Evolutionary conservation across 352 stramenopile genomes (phyloP).

Genomic region (Plasmopara viticola): DNA sequence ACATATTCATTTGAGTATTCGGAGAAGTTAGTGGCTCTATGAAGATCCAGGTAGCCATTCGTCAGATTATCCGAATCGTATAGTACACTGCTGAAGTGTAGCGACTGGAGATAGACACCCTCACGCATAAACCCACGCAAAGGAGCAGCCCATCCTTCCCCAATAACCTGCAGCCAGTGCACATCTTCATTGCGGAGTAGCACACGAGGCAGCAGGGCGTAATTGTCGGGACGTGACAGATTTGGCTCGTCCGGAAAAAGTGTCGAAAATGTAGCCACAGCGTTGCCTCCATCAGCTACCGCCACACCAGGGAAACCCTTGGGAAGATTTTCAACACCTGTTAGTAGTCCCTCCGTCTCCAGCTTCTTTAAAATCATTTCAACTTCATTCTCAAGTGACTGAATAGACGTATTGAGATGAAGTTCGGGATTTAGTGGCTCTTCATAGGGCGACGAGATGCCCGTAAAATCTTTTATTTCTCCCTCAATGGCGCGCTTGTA

Average conservation of each 20-base stretch:
- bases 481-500: slow-evolving; percentile 92
- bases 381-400: slow-evolving; percentile 89
- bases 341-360: slow-evolving; percentile 53
- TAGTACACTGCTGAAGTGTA: slow-evolving; percentile 96
- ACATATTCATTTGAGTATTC: slow-evolving; percentile 84
- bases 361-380: slow-evolving; percentile 55
- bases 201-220: slow-evolving; percentile 81
- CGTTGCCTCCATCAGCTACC: slow-evolving; percentile 85
- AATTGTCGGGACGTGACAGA: slow-evolving; percentile 18
- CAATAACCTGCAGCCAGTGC: slow-evolving; percentile 97
- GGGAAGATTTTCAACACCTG: slow-evolving; percentile 44
- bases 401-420: slow-evolving; percentile 91
- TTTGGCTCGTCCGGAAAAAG: slow-evolving; percentile 51
- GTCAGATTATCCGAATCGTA: slow-evolving; percentile 96
- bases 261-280: slow-evolving; percentile 48
- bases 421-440: slow-evolving; percentile 92
- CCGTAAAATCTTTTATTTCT: slow-evolving; percentile 98
- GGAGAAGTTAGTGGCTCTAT: slow-evolving; percentile 89
- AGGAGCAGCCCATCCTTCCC: slow-evolving; percentile 94
- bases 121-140: slow-evolving; percentile 97
- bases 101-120: slow-evolving; percentile 92
- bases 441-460: slow-evolving; percentile 98
- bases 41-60: slow-evolving; percentile 67
- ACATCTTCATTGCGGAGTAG: slow-evolving; percentile 96
- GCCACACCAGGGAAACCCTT: slow-evolving; percentile 64